Conservation (phyloP, 2,329 filamentous ascomycete species). For the Trichoderma citrinoviride region DNA sequence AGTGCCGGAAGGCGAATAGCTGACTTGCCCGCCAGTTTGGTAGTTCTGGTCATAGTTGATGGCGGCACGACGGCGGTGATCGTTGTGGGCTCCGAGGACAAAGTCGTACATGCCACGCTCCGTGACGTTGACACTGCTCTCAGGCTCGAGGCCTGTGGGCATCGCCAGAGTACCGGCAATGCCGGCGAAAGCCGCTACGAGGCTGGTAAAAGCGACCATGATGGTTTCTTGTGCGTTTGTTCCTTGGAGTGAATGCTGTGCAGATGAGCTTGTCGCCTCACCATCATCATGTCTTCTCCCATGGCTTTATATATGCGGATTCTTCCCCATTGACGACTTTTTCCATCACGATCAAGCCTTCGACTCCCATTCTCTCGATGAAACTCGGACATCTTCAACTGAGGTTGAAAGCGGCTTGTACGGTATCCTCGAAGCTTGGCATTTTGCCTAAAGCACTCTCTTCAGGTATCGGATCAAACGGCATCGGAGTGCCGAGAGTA, state of each 20-base stretch:
- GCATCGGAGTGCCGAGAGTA: conserved; percentile 6
- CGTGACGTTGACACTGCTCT: neutral
- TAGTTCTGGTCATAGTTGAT: conserved; percentile 26
- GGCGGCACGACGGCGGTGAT: conserved; percentile 7
- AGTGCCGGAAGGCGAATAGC: conserved; percentile 20
- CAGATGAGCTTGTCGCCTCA: neutral
- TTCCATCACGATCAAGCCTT: neutral
- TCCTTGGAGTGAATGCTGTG: neutral
- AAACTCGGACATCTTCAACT: neutral
- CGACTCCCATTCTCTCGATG: neutral
- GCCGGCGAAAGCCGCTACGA: neutral
- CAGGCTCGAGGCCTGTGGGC: neutral
- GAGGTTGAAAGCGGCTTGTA: neutral
- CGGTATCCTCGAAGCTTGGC: neutral
- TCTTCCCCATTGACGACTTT: neutral
- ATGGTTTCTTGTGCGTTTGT: neutral
- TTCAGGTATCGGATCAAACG: conserved; percentile 11
- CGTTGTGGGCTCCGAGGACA: conserved; percentile 9
- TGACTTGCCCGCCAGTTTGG: conserved; percentile 24
- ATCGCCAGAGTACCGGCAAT: neutral
- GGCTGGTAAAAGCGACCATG: conserved; percentile 7
- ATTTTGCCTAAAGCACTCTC: conserved; percentile 7
- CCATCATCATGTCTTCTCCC: neutral
- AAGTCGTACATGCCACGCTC: conserved; percentile 16
- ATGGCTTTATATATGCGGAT: neutral